Base-by-base conservation (phyloP, 352 stramenopile species). In the Globisporangium mamillatum region DNA sequence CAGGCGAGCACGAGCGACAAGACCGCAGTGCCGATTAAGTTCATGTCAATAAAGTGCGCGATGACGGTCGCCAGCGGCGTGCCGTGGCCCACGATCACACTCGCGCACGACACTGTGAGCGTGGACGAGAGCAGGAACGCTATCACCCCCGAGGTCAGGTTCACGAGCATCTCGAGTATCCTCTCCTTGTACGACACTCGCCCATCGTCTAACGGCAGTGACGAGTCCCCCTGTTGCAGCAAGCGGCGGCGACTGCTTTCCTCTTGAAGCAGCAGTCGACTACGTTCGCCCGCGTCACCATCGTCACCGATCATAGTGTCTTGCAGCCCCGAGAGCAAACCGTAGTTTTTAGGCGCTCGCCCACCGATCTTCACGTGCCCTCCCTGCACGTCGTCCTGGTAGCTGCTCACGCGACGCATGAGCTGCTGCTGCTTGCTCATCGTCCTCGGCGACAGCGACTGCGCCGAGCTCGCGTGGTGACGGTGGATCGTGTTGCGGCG, bases 21-120 rank as follows among this genome's bases (percentile, higher is more conserved):
- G 25, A 92, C 60, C 0, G 84, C 84, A 0, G 87, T 92, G 9
- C 87, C 85, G 8, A 94, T 62, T 52, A 94, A 73, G 67, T 94
- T 92, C 74, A 93, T 93, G 76, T 94, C 87, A 54, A 94, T 94
- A 36, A 91, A 91, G 32, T 88, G 81, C 3, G 87, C 84, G 56
- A 93, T 85, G 62, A 89, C 82, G 1, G 73, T 70, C 12, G 79
- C 60, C 4, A 94, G 69, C 20, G 82, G 83, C 36, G 81, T 88
- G 9, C 71, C 81, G 44, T 91, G 83, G 5, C 87, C 87, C 9
- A 94, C 87, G 1, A 93, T 54, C 20, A 94, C 87, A 70, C 84
- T 93, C 25, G 84, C 87, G 67, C 83, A 92, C 4, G 87, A 94
- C 6, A 94, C 87, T 0, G 87, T 86, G 3, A 94, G 70, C 27